Evolutionary conservation across 306 rosid genomes (phyloP), one percentile per base, ranked within the genome.

Genomic region (Oemleria cerasiformis): DNA sequence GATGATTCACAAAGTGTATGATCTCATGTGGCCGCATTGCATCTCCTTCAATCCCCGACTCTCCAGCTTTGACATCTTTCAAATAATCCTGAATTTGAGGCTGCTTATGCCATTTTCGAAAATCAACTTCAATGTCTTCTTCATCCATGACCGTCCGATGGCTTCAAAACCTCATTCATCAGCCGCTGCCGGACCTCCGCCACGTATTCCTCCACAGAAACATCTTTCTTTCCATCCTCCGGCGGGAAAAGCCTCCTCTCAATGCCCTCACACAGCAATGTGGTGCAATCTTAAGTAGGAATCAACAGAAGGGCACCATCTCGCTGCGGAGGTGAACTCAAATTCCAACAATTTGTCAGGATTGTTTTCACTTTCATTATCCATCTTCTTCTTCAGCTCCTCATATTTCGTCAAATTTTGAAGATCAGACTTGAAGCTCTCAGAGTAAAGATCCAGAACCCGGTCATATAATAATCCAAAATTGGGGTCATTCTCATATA

Each of bases 291-390:
- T 30, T n/a, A 84, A 87, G 1, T 87, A 90, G 0, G 87, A 85
- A 42, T 85, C 92, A 11, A 90, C 59, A 0, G 92, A 87, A 34
- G 96, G 92, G 36, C 96, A 90, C 96, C 92, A 90, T 20, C 85
- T 85, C 0, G 89, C 85, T n/a, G 96, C 89, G 17, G 84, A 81
- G 30, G 60, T 21, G 20, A 10, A 55, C 60, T 55, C 12, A 14
- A 55, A 21, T 15, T 16, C 57, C 57, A 17, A 8, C 9, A 19
- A n/a, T 11, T 51, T 19, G 21, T 51, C 20, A 51, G 60, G 14
- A 55, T 21, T n/a, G n/a, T n/a, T n/a, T n/a, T n/a, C 60, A 10
- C 21, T 55, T 13, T 3, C 36, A 21, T 55, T 55, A 57, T 88
- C 82, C 50, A 87, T 72, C 66, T 80, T 79, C 12, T 30, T n/a